Base-by-base conservation (phyloP, 164 flowering plant species). In the Cinnamomum micranthum region DNA sequence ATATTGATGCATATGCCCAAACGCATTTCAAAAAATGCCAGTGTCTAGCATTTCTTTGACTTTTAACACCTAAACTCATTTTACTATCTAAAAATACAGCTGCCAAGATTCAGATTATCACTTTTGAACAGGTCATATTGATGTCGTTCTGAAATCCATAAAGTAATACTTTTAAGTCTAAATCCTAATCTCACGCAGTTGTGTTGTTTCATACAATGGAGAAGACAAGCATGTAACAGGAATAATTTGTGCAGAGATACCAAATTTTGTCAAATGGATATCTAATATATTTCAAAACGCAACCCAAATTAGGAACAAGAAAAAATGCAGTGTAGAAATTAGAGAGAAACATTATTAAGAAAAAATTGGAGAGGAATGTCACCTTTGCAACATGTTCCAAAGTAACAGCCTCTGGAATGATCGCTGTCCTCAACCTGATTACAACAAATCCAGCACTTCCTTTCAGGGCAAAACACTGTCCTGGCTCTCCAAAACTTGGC, bases 401-500 rank as follows among this genome's bases (percentile, higher is more conserved):
- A 6, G 98, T 91, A 31, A 93, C 70, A 74, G 96, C 94, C 77
- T 91, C 93, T 3, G 95, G 95, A 47, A 91, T 52, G 58, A 93
- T 88, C 1, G 91, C 87, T 0, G 88, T 80, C 74, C 94, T 85
- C 50, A 93, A 82, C 83, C 69, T 86, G 31, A 93, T 83, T 74
- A 84, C 80, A 27, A 91, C 93, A 80, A 87, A 93, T 3, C 98
- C 98, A 55, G 73, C 80, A 75, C 81, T 84, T 23, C 97, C 95
- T 72, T 84, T 88, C 79, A 91, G 82, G 10, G 98, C 82, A 71
- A 91, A 93, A 77, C 98, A 93, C 80, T 86, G 85, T 27, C 98
- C 98, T 6, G 98, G 95, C 86, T 93, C 91, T 27, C 98, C 98
- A 82, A 93, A 93, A 83, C 98, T 93, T 0, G 98, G 98, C 58